Evolutionary conservation across 257 asterid species (phyloP), one percentile per base, ranked within the genome.

Genomic region (Fraxinus quadrangulata): DNA sequence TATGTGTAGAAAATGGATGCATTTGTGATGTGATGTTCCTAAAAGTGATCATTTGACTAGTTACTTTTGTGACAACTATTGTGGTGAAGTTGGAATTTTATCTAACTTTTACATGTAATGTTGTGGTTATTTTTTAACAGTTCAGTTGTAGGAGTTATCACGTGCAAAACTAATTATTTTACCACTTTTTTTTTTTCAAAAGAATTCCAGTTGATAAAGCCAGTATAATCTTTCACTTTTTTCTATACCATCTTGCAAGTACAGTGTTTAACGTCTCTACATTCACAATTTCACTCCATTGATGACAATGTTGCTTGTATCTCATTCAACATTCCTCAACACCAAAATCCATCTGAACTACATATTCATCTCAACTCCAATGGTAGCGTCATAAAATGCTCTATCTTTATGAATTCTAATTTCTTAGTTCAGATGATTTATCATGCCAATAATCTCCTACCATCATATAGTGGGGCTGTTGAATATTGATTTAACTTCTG

Each of bases 401-500:
- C 34, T 63, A 63, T 26, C 36, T 63, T 11, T 63, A 26, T 26
- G 69, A 63, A 24, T 63, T 36, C 34, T 63, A 26, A 2, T 10
- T 56, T 63, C 16, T 63, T 11, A 63, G 69, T 63, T 26, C 36
- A 63, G n/a, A 26, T 26, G 69, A 63, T 63, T 63, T 63, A 61
- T 23, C 24, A 61, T 61, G 68, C 68, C 68, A 61, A 8, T 24
- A 61, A 61, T 61, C 33, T 61, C 68, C 68, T 61, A 61, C 33
- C 34, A 23, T 24, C 13, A 61, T 61, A 23, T 11, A 0, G 5
- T 61, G 26, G 14, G 14, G 30, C 16, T 61, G 30, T 24, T 0
- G 33, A 61, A 61, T 24, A 2, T 61, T 23, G 68, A 21, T 61
- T 21, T 2, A 61, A 61, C 30, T 61, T 61, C 33, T 61, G 68